Evolutionary conservation across 441 rosid genomes (phyloP), one percentile per base, ranked within the genome.

Genomic region (Aquilaria agallochum): DNA sequence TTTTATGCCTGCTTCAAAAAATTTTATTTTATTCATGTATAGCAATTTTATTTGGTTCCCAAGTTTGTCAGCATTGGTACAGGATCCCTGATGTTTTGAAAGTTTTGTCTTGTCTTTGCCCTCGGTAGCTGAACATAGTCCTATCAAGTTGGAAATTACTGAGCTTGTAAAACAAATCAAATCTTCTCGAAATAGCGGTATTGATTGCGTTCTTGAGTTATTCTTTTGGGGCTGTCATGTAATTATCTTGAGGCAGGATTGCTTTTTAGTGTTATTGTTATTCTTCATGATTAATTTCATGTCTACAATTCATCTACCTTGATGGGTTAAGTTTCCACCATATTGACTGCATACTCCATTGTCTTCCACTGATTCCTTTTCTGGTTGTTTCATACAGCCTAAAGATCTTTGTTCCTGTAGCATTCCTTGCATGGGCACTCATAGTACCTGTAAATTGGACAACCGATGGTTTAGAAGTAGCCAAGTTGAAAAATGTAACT

Each of bases 351-450:
- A 36, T 63, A 13, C 8, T 59, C 7, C 2, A 40, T 36, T 58
- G 48, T 57, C 1, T 13, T 62, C 2, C 48, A 46, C 52, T 65
- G 54, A 66, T 54, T 66, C 11, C 11, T 64, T 46, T 52, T 4
- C 55, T 62, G 14, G 46, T 56, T 60, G 10, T 2, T 55, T 66
- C 60, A n/a, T 67, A 68, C 84, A 92, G 97, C 55, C 84, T 95
- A 57, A 95, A 95, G 83, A 88, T 95, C 55, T 95, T 95, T 76
- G 83, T 81, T 64, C 99, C 99, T 33, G 76, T 95, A 52, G 81
- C 97, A 55, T 34, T 86, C 48, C 78, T 92, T 66, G 92, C 97
- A 0, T 92, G 92, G 95, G 63, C 89, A 5, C 57, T 88, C 59
- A 75, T 92, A 72, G 90, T 92, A 50, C 97, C 98, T 0, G 88